Evolutionary conservation across 257 asterid species (phyloP).

Genomic region (Agastache rugosa): DNA sequence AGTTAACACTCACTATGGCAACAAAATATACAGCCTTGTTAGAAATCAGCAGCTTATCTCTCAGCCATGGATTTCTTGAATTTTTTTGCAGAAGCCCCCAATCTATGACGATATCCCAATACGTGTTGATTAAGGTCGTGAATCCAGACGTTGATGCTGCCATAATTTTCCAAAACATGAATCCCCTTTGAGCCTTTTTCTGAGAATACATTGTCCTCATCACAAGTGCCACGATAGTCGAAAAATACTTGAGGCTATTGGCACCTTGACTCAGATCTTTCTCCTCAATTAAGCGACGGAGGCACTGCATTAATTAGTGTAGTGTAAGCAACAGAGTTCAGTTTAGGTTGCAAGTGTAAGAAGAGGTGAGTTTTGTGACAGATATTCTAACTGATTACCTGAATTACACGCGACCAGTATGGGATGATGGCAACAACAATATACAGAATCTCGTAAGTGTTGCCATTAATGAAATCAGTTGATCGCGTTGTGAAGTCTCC

Average conservation of each 20-base stretch:
- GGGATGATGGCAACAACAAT: slow-evolving; percentile 70
- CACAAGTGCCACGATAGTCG: slow-evolving; percentile 75
- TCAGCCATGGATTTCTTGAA: slow-evolving; percentile 75
- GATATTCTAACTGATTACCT: slow-evolving; percentile 45
- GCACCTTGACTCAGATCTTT: slow-evolving; percentile 51
- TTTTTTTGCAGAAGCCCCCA: slow-evolving; percentile 72
- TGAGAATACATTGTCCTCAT: slow-evolving; percentile 56
- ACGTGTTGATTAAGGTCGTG: slow-evolving; percentile 65
- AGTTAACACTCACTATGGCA: slow-evolving; percentile 80
- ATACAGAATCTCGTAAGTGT: slow-evolving; percentile 41
- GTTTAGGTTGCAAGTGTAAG: neutral
- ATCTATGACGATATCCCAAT: slow-evolving; percentile 84
- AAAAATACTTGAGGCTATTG: slow-evolving; percentile 65
- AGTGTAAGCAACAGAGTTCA: neutral
- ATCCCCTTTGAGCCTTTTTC: neutral
- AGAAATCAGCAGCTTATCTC: slow-evolving; percentile 76
- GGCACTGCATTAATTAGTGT: slow-evolving; percentile 65
- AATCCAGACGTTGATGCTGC: slow-evolving; percentile 66
- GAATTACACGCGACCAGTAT: slow-evolving; percentile 66
- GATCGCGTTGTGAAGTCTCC: slow-evolving; percentile 65
- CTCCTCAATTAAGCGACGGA: slow-evolving; percentile 68
- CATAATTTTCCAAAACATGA: slow-evolving; percentile 48
- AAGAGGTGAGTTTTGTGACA: neutral
- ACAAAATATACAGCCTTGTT: slow-evolving; percentile 66
- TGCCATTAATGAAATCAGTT: slow-evolving; percentile 37